Evolutionary conservation across 306 rosid species (phyloP).

Genomic region (Quercus mongolica): DNA sequence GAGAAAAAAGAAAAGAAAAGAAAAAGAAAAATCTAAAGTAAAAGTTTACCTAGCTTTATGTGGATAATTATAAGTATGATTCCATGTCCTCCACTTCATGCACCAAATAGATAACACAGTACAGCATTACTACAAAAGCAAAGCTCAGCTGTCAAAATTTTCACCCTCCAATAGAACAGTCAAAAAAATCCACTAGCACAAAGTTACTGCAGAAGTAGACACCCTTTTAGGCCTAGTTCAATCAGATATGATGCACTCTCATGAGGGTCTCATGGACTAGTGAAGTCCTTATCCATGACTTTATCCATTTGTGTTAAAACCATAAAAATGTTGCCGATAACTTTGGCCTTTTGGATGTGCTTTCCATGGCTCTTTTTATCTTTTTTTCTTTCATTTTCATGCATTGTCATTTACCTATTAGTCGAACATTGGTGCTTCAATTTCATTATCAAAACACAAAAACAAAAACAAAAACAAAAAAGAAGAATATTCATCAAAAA

Average conservation of each 20-base stretch:
- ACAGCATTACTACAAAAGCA: slow-evolving; percentile 41
- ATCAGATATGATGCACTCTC: slow-evolving; percentile 30
- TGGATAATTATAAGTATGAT: slow-evolving; percentile 37
- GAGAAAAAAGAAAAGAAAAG: not conserved
- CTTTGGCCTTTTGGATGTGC: slow-evolving; percentile 38
- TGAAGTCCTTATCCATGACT: slow-evolving; percentile 30
- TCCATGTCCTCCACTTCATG: slow-evolving; percentile 70
- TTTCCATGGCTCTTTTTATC: slow-evolving; percentile 18
- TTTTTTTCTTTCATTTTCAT: slow-evolving; percentile 33
- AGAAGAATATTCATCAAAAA: too few relatives aligned
- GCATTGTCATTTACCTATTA: slow-evolving; percentile 7
- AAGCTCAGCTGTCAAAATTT: slow-evolving; percentile 27
- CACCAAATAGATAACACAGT: slow-evolving; percentile 43
- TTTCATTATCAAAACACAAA: too few relatives aligned
- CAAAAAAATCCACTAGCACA: slow-evolving; percentile 8
- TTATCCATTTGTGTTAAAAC: slow-evolving; percentile 11
- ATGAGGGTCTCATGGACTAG: slow-evolving; percentile 8
- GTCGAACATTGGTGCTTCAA: slow-evolving; percentile 8
- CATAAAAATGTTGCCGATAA: slow-evolving; percentile 32
- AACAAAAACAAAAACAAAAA: too few relatives aligned
- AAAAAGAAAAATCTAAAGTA: slow-evolving; percentile 17
- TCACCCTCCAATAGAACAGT: slow-evolving; percentile 21
- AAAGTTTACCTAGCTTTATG: slow-evolving; percentile 19
- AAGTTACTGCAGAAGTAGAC: slow-evolving; percentile 4
- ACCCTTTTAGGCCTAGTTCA: slow-evolving; percentile 2